Evolutionary conservation across 1,139 yeast species (phyloP).

Genomic region (Hansenula sp.): DNA sequence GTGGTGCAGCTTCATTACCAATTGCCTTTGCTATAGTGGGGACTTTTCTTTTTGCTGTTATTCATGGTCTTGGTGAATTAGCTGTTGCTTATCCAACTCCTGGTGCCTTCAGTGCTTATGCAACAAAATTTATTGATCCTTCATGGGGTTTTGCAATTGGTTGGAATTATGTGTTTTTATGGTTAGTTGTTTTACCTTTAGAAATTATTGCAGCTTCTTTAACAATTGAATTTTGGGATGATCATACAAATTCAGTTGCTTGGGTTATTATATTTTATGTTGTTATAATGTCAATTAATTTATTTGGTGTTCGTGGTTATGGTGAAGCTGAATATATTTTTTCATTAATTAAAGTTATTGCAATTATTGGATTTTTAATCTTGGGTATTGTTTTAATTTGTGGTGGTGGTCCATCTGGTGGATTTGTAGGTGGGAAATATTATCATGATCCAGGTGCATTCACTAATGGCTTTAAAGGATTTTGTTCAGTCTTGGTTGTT

Average conservation of each 20-base stretch:
- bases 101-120: constrained; percentile 68
- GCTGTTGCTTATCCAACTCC: constrained; percentile 64
- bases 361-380: constrained; percentile 57
- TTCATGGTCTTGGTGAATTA: constrained; percentile 66
- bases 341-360: constrained; percentile 51
- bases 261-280: constrained; percentile 68
- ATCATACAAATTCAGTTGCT: constrained; percentile 50
- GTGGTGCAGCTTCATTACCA: constrained; percentile 65
- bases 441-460: constrained; percentile 56
- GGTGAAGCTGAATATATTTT: constrained; percentile 65
- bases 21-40: constrained; percentile 50
- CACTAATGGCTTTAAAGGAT: constrained; percentile 63
- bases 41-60: constrained; percentile 55
- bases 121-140: constrained; percentile 61
- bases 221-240: constrained; percentile 64
- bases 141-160: constrained; percentile 77
- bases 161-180: constrained; percentile 64
- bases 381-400: constrained; percentile 53
- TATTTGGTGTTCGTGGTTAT: constrained; percentile 67
- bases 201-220: constrained; percentile 71
- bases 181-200: constrained; percentile 65
- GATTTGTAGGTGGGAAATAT: constrained; percentile 51
- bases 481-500: constrained; percentile 67
- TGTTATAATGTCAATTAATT: constrained; percentile 48
- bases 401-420: constrained; percentile 61